phyloP scores from a whole-genome alignment of 352 stramenopile genomes.

The Pythium apleroticum region DNA sequence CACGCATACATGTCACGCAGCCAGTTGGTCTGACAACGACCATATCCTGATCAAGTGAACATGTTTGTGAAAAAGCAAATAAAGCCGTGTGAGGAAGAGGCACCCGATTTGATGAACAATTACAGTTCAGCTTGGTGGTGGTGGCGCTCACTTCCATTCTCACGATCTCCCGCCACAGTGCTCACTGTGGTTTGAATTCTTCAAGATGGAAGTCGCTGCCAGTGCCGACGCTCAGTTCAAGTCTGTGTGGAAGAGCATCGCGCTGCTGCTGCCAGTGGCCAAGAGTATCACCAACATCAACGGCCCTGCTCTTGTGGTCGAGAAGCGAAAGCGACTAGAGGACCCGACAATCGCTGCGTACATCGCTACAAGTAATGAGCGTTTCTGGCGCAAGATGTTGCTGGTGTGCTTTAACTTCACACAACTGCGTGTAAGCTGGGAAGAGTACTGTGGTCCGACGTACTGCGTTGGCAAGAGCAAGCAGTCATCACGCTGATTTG shows the following conservation, averaged over 20 bases:
- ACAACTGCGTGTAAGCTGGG: not conserved
- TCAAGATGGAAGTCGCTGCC: no score
- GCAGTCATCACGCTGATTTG: no score
- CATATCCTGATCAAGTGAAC: no score
- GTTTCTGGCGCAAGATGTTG: not conserved
- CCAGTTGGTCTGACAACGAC: no score
- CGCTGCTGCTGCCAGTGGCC: not conserved
- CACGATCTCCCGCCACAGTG: no score
- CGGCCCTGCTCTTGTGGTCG: not conserved
- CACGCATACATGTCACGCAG: no score
- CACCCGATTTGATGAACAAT: no score
- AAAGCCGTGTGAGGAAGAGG: no score
- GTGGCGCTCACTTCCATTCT: no score
- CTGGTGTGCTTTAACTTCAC: not conserved
- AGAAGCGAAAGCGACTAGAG: not conserved
- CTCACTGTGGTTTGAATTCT: no score
- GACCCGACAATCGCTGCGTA: not conserved
- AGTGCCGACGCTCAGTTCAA: not conserved
- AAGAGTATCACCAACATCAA: constrained; percentile 3
- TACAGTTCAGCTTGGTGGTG: no score
- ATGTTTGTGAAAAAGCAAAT: no score
- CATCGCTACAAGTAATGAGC: not conserved
- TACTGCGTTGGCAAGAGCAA: constrained; percentile 1
- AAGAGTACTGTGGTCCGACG: not conserved
- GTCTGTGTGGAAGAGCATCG: not conserved